Base-by-base conservation (phyloP, 192 early-diverging fungal species). In the Coemansia sp. region DNA sequence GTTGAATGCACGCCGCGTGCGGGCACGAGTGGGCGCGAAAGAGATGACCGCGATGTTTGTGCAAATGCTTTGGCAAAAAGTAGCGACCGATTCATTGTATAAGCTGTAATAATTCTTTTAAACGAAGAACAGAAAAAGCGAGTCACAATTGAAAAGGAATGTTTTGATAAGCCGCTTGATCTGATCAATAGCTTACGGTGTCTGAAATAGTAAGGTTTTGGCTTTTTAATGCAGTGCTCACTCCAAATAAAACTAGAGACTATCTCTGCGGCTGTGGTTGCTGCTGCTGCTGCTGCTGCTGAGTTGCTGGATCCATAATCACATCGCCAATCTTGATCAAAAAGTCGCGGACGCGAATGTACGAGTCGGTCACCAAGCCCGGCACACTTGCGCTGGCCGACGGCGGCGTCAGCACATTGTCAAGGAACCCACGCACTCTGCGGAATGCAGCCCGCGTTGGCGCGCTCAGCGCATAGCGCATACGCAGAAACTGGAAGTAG, bases 391-490 rank as follows among this genome's bases (percentile, higher is more conserved):
- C 21, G 49, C 37, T 54, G 2, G 64, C 71, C 0, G 60, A 40
- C 0, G 69, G 77, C 65, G 77, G 71, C 20, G 62, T 58, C 22
- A 80, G 68, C 55, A 47, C 1, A 7, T 38, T 28, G 36, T 80
- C 77, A 22, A 74, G 21, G 22, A 54, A 57, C 6, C 58, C 44
- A 19, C 77, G 64, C 37, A 74, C 77, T 0, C 65, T 31, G 9
- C 68, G 53, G 62, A 80, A 80, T 2, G 77, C 77, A 14, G 59
- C 67, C n/a, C 77, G 51, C n/a, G 72, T 74, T 9, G 77, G 64
- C 21, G 77, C 64, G n/a, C 68, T 80, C n/a, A 74, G 58, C 62
- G 68, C 61, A 56, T 74, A 80, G 23, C 77, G 68, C 60, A 80
- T 50, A 4, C 77, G 64, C 60, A 80, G 34, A 47, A 80, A 80